Conservation (phyloP, 768 basidiomycete genomes). For the Agaricus subrufescens region DNA sequence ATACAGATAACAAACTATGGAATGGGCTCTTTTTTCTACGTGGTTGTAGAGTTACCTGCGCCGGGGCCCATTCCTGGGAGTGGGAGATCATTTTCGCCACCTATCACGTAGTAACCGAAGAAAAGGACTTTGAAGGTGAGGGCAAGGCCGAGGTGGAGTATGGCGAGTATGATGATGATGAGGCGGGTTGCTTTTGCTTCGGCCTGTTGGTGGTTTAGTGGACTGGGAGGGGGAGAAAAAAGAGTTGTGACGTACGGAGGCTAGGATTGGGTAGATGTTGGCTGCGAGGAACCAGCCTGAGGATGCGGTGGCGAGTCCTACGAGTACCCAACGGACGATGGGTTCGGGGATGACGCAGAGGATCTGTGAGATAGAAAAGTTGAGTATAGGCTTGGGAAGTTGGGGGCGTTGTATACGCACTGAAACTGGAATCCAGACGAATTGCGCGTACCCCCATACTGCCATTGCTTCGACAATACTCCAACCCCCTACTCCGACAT, state of each 20-base stretch:
- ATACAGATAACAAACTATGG: background rate
- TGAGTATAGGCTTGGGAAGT: background rate
- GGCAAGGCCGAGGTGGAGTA: slow-evolving; percentile 75
- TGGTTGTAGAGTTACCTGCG: slow-evolving; percentile 21
- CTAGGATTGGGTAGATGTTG: slow-evolving; percentile 88
- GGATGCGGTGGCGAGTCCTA: slow-evolving; percentile 63
- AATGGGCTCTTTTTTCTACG: background rate
- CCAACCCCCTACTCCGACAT: slow-evolving; percentile 88
- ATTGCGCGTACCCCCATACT: slow-evolving; percentile 78
- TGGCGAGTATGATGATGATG: slow-evolving; percentile 69
- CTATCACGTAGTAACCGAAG: slow-evolving; percentile 49
- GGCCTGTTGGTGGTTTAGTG: slow-evolving; percentile 41
- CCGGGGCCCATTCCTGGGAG: slow-evolving; percentile 37
- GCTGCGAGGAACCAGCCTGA: slow-evolving; percentile 85
- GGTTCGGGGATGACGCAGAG: slow-evolving; percentile 84
- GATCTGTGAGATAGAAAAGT: slow-evolving; percentile 36
- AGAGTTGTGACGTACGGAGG: slow-evolving; percentile 50
- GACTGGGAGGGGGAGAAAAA: background rate
- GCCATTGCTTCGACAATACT: slow-evolving; percentile 78
- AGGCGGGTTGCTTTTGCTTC: slow-evolving; percentile 85
- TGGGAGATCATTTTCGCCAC: slow-evolving; percentile 35
- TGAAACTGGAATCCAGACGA: slow-evolving; percentile 86
- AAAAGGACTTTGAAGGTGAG: slow-evolving; percentile 81
- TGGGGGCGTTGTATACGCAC: slow-evolving; percentile 33
- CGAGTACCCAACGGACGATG: slow-evolving; percentile 77